phyloP scores from a whole-genome alignment of 225 moss, liverwort and hornwort species.

The Sphagnum tenellum region DNA sequence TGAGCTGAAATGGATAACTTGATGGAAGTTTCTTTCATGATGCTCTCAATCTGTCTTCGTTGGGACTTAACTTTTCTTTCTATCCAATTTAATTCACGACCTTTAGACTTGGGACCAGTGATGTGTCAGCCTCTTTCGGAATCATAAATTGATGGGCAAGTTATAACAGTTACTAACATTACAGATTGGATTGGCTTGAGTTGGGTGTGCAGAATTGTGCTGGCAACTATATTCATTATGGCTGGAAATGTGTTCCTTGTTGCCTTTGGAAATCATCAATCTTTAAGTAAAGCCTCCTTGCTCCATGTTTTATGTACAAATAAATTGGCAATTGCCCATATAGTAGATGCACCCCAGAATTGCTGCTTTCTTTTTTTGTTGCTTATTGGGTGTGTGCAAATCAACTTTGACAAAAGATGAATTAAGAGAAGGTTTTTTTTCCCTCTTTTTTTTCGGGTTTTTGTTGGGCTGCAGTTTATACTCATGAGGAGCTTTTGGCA shows the following conservation, averaged over 20 bases:
- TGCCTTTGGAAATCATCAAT: constrained; percentile 97
- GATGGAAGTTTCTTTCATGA: too few species aligned
- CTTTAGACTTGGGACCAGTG: too few species aligned
- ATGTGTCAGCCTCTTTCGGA: too few species aligned
- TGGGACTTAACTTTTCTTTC: too few species aligned
- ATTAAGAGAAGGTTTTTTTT: too few species aligned
- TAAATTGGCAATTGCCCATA: too few species aligned
- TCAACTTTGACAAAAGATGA: neutral
- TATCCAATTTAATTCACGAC: too few species aligned
- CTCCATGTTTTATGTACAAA: neutral
- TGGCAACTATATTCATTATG: constrained; percentile 86
- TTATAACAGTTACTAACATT: too few species aligned
- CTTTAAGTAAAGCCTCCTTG: constrained; percentile 55
- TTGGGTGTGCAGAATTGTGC: constrained; percentile 50
- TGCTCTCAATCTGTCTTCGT: too few species aligned
- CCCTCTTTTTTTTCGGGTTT: neutral
- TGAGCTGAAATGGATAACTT: too few species aligned
- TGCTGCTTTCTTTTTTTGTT: constrained; percentile 2
- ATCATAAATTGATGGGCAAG: too few species aligned
- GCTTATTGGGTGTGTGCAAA: constrained; percentile 2
- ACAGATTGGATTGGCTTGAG: constrained; percentile 6
- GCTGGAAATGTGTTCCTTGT: constrained; percentile 92
- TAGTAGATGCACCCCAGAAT: too few species aligned
- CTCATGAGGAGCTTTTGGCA: constrained; percentile 74
- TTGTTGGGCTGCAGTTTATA: constrained; percentile 55